These are phyloP conservation scores for Perilla frutescens DNA, from an alignment of 257 asterid genomes.

Conservation along the genomic window DNA sequence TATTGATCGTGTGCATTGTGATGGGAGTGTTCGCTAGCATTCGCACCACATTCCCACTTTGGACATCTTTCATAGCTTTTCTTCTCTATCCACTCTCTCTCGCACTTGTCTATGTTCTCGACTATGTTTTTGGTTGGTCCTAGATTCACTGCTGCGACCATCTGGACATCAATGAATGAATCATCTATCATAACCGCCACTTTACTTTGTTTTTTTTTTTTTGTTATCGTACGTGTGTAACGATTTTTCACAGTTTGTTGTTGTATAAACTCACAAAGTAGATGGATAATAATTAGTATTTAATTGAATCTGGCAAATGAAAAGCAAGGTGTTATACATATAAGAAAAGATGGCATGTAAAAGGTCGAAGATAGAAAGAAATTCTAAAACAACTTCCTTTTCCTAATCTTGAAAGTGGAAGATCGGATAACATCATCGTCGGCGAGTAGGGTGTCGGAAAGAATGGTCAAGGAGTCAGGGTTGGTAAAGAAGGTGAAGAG, in stretches of 20 bases:
- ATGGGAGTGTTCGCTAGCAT: slow-evolving; percentile 82
- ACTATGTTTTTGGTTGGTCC: slow-evolving; percentile 85
- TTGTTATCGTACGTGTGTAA: too few species aligned
- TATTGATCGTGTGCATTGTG: slow-evolving; percentile 79
- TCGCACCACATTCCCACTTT: slow-evolving; percentile 79
- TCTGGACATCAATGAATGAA: too few species aligned
- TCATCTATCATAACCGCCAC: too few species aligned
- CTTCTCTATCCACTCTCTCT: slow-evolving; percentile 79
- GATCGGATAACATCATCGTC: slow-evolving; percentile 86
- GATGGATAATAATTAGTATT: too few species aligned
- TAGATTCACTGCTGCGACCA: slow-evolving; percentile 25
- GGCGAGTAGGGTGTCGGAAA: slow-evolving; percentile 54
- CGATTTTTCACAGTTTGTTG: too few species aligned
- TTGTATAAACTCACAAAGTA: too few species aligned
- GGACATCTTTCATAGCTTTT: slow-evolving; percentile 80
- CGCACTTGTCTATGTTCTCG: slow-evolving; percentile 85
- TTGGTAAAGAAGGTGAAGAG: slow-evolving; percentile 92
- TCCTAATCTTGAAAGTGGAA: slow-evolving; percentile 80
- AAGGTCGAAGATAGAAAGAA: too few species aligned
- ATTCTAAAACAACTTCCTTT: slow-evolving; percentile 58
- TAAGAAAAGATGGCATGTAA: too few species aligned
- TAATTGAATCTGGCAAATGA: too few species aligned
- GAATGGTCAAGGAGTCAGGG: slow-evolving; percentile 65
- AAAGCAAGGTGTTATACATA: too few species aligned
- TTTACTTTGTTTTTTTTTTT: too few species aligned